A percentile compares a stretch with the other conserved stretches of the same genome.
phyloP scores from a whole-genome alignment of 768 basidiomycete genomes.

The Russula foetens region DNA sequence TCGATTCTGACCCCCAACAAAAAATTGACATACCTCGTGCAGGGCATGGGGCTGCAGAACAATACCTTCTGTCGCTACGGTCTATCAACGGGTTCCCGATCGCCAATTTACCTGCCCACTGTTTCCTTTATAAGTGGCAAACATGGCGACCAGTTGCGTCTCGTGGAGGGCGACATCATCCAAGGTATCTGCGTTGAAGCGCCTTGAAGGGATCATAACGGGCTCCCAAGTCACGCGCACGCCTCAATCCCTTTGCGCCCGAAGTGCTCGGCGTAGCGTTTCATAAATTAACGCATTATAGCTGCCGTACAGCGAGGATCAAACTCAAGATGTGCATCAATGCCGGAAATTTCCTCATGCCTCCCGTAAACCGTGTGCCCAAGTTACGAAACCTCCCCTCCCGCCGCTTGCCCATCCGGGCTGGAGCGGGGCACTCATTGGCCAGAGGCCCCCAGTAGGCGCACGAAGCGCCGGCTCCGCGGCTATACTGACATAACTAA shows the following conservation, averaged over 20 bases:
- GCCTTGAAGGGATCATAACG: not conserved
- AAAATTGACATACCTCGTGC: not conserved
- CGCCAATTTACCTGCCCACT: not conserved
- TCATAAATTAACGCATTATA: not conserved
- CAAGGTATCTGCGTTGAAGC: too few relatives aligned
- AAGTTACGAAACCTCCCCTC: too few relatives aligned
- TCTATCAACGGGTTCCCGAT: not conserved
- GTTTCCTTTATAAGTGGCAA: too few relatives aligned
- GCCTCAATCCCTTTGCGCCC: not conserved
- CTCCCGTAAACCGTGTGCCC: not conserved
- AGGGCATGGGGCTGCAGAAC: not conserved
- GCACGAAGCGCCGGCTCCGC: conserved; percentile 1
- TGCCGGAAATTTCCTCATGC: not conserved
- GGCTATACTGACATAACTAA: conserved; percentile 1
- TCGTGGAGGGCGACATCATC: too few relatives aligned
- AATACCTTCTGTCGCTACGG: too few relatives aligned
- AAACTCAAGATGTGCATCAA: not conserved
- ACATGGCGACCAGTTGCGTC: too few relatives aligned
- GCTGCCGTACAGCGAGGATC: conserved; percentile 1
- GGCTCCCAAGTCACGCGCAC: not conserved
- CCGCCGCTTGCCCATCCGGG: not conserved
- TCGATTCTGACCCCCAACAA: not conserved
- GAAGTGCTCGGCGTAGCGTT: not conserved
- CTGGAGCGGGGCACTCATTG: not conserved
- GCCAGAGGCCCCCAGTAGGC: too few relatives aligned